Conservation (phyloP, 768 basidiomycete species). For the Hemileccinum impolitum region DNA sequence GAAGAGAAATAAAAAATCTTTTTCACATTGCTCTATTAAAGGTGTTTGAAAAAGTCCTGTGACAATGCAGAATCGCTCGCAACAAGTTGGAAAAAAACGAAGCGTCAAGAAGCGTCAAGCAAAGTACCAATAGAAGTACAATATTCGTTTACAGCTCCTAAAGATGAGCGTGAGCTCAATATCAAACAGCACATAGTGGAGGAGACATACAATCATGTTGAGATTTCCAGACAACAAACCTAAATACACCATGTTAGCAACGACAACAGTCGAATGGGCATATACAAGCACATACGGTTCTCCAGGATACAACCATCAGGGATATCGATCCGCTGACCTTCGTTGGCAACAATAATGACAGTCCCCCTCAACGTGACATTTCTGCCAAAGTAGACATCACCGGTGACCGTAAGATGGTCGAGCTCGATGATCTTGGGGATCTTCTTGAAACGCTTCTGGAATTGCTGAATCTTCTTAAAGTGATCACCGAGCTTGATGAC, state of each 20-base stretch:
- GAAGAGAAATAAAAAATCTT: background rate
- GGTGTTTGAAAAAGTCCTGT: constrained; percentile 18
- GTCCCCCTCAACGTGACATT: constrained; percentile 64
- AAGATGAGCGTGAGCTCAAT: background rate
- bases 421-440: constrained; percentile 71
- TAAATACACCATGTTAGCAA: constrained; percentile 20
- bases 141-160: constrained; percentile 30
- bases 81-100: constrained; percentile 1
- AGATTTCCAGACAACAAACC: constrained; percentile 73
- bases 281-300: constrained; percentile 44
- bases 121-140: background rate
- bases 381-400: constrained; percentile 65
- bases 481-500: constrained; percentile 77
- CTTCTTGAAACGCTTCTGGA: constrained; percentile 74
- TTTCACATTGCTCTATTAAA: constrained; percentile 14
- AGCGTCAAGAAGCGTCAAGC: constrained; percentile 2
- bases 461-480: constrained; percentile 71
- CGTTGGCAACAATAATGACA: constrained; percentile 74
- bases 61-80: constrained; percentile 11
- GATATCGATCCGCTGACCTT: constrained; percentile 70
- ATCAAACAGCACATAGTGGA: background rate
- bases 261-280: background rate
- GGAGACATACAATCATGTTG: constrained; percentile 58
- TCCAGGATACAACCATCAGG: constrained; percentile 73
- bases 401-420: constrained; percentile 71